Evolutionary conservation across 495 filamentous ascomycete genomes (phyloP), one percentile per base, ranked within the genome.

Genomic region (Cryomyces antarcticus): DNA sequence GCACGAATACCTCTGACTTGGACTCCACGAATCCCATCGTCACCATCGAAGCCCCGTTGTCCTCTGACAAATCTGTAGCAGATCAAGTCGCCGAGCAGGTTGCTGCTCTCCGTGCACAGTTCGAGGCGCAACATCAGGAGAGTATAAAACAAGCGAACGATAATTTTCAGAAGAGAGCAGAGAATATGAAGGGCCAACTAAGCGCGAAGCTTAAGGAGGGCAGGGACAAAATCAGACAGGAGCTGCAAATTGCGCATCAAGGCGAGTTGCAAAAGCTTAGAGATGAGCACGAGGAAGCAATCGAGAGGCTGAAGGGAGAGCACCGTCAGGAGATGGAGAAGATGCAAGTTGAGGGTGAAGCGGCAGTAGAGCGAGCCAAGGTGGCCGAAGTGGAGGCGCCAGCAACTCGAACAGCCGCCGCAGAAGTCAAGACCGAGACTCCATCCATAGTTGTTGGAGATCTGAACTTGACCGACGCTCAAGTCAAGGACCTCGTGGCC

Each of bases 151-250:
- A 72, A 45, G 63, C 64, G 11, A 73, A 78, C 43, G 68, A 75
- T 0, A 77, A 72, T 43, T 56, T 80, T 41, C 76, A 80, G 49
- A 63, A 68, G 43, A 70, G 81, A 30, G 70, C 77, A 1, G 77
- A 85, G 6, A 74, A 70, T 53, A 73, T 89, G 69, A 87, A 82
- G 56, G 68, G 68, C 13, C 59, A 68, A 7, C 71, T 82, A 46
- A 80, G 75, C 44, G 75, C 69, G 50, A 82, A 78, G 52, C 62
- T 93, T 5, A 64, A 58, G 4, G 80, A 88, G 45, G 64, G 71
- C 24, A 68, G 58, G 38, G 59, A 63, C 31, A 52, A 60, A 34
- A 51, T 63, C 6, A 71, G 70, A 45, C 62, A 72, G 47, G 50
- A 62, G 51, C 24, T 52, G 29, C 56, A 62, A 31, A 45, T 59